These are phyloP conservation scores for Nakaseomyces delphensis DNA, from an alignment of 1,139 yeast species.

Conservation along the genomic window DNA sequence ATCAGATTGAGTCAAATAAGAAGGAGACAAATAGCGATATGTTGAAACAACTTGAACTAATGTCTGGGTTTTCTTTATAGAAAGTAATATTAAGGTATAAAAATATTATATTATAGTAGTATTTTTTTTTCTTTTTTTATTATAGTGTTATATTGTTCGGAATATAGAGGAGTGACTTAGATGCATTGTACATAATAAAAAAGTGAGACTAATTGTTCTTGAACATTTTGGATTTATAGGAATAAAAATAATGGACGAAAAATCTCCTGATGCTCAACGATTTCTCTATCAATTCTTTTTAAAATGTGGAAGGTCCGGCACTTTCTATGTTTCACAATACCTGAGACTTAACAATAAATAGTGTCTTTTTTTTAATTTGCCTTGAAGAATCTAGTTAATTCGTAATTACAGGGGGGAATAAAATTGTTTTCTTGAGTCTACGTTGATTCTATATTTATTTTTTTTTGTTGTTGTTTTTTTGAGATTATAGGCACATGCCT, in stretches of 20 bases:
- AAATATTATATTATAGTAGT: too few relatives aligned
- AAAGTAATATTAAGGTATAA: too few relatives aligned
- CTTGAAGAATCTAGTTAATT: too few relatives aligned
- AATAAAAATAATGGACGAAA: too few relatives aligned
- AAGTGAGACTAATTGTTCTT: too few relatives aligned
- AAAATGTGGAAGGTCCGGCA: too few relatives aligned
- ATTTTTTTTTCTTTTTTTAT: too few relatives aligned
- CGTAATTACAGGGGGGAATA: neutral
- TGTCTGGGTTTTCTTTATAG: constrained; percentile 43
- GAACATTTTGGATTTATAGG: too few relatives aligned
- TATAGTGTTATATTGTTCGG: neutral
- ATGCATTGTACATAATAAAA: neutral
- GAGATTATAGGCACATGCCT: neutral
- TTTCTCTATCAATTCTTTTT: too few relatives aligned
- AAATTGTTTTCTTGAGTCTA: neutral
- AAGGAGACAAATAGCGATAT: constrained; percentile 45
- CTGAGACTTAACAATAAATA: neutral
- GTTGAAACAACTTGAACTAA: constrained; percentile 49
- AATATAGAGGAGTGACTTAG: neutral
- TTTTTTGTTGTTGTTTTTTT: neutral
- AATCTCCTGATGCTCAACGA: too few relatives aligned
- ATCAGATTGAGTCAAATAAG: constrained; percentile 34
- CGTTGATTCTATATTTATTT: neutral
- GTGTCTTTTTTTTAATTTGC: neutral
- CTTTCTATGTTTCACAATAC: too few relatives aligned